These are phyloP conservation scores for Trapa bicornis DNA, from an alignment of 345 rosid genomes.

Conservation along the genomic window DNA sequence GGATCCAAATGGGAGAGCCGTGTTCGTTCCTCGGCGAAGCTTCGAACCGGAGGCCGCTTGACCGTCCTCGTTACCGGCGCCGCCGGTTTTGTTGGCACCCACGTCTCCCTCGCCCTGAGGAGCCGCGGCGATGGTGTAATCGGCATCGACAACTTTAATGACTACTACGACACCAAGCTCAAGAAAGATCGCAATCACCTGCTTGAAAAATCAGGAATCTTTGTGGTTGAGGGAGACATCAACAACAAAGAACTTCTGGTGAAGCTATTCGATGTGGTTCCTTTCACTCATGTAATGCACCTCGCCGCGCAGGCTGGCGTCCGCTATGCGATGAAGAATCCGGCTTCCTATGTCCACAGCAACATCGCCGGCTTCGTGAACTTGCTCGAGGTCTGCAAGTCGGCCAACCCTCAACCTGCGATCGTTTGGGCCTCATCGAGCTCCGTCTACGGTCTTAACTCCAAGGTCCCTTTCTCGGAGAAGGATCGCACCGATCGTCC, in stretches of 20 bases:
- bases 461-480: constrained; percentile 56
- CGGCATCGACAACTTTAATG: background rate
- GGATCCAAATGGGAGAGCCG: constrained; percentile 41
- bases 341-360: constrained; percentile 48
- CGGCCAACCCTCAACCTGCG: constrained; percentile 48
- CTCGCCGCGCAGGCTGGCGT: constrained; percentile 64
- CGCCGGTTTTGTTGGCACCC: constrained; percentile 58
- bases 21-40: constrained; percentile 36
- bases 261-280: constrained; percentile 42
- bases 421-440: constrained; percentile 71
- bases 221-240: constrained; percentile 49
- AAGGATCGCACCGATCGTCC: constrained; percentile 52
- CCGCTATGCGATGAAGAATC: constrained; percentile 56
- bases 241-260: constrained; percentile 34
- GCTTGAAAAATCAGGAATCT: constrained; percentile 41
- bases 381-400: constrained; percentile 41
- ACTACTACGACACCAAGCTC: constrained; percentile 43
- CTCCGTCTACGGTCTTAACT: constrained; percentile 55
- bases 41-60: constrained; percentile 24
- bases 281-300: constrained; percentile 54
- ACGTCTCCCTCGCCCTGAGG: too few species aligned
- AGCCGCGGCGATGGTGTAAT: too few species aligned
- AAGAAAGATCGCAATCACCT: constrained; percentile 43
- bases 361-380: constrained; percentile 57
- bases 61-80: constrained; percentile 70